These are phyloP conservation scores for Petunia secreta DNA, from an alignment of 257 asterid species.

Conservation along the genomic window DNA sequence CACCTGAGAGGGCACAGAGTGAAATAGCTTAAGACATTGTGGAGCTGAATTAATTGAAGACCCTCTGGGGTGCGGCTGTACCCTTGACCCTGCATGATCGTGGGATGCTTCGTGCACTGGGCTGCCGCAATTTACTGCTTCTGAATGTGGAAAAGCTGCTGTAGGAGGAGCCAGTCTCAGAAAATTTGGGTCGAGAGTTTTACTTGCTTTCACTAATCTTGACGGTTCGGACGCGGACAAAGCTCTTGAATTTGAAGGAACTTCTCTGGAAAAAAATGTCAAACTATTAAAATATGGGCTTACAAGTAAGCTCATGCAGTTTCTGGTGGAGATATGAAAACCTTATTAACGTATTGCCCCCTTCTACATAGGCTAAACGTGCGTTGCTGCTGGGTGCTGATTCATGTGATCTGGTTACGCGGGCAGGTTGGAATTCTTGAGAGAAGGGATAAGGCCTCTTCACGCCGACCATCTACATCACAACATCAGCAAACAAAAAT, in stretches of 20 bases:
- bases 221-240: conserved; percentile 32
- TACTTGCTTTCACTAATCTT: conserved; percentile 34
- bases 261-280: conserved; percentile 46
- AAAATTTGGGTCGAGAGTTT: conserved; percentile 61
- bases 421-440: conserved; percentile 35
- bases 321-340: conserved; percentile 18
- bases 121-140: conserved; percentile 21
- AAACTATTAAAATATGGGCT: conserved; percentile 19
- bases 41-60: conserved; percentile 29
- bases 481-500: conserved; percentile 15
- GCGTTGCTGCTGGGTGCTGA: conserved; percentile 46
- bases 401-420: conserved; percentile 43
- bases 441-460: conserved; percentile 50
- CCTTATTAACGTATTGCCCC: conserved; percentile 52
- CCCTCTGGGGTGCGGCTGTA: neutral
- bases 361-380: conserved; percentile 39
- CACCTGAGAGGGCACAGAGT: conserved; percentile 47
- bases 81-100: no score
- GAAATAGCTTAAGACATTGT: conserved; percentile 30
- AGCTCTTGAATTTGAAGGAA: conserved; percentile 43
- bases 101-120: no score
- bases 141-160: neutral
- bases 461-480: conserved; percentile 38
- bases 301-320: neutral
- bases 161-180: conserved; percentile 81